Evolutionary conservation across 306 rosid species (phyloP).

Genomic region (Arachis stenosperma): DNA sequence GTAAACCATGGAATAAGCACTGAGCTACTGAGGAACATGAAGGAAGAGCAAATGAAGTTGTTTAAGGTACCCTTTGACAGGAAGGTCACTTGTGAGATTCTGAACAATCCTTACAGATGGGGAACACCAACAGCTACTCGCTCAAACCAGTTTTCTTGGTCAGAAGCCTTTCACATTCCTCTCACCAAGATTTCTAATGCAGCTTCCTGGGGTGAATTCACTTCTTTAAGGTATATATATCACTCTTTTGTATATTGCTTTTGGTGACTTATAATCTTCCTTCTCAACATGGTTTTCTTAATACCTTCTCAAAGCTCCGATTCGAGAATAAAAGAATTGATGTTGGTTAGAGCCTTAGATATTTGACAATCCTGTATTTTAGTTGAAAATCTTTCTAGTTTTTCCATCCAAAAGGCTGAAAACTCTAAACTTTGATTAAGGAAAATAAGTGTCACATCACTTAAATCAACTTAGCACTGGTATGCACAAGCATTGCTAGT

Average conservation of each 20-base stretch:
- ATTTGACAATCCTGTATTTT: conserved; percentile 26
- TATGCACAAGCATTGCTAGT: too few species aligned
- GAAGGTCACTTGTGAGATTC: conserved; percentile 61
- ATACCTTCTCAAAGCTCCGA: too few species aligned
- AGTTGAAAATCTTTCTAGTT: not conserved
- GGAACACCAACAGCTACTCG: conserved; percentile 77
- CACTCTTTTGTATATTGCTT: too few species aligned
- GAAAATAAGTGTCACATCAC: too few species aligned
- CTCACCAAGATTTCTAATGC: conserved; percentile 71
- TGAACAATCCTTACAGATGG: conserved; percentile 81
- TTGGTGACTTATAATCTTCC: too few species aligned
- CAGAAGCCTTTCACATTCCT: conserved; percentile 98
- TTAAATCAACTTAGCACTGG: too few species aligned
- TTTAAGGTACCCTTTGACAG: conserved; percentile 67
- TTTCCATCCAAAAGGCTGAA: too few species aligned
- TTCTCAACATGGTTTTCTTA: too few species aligned
- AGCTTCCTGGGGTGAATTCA: conserved; percentile 70
- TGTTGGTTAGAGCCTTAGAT: not conserved
- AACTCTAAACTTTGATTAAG: too few species aligned
- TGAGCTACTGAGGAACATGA: conserved; percentile 62
- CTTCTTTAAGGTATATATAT: conserved; percentile 59
- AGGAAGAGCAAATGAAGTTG: conserved; percentile 67
- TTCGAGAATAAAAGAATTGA: too few species aligned
- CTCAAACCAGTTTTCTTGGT: conserved; percentile 79
- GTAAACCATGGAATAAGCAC: conserved; percentile 76